These are phyloP conservation scores for Suillus subalutaceus DNA, from an alignment of 768 basidiomycete species.

Conservation along the genomic window DNA sequence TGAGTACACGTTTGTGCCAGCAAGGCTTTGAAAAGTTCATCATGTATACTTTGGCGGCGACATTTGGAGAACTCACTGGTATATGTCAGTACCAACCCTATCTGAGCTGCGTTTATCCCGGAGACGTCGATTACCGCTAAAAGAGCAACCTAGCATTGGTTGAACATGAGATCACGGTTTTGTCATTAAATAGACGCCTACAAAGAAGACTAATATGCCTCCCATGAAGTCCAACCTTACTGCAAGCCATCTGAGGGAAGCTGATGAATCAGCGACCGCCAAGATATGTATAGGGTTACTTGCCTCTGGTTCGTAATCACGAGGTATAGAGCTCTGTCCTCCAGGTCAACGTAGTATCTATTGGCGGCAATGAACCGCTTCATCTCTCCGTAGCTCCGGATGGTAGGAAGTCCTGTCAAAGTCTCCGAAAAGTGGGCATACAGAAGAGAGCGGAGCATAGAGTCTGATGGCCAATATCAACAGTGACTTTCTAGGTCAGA, in stretches of 20 bases:
- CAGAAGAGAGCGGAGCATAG: conserved; percentile 71
- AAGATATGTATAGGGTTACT: conserved; percentile 8
- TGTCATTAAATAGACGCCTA: conserved; percentile 27
- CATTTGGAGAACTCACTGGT: conserved; percentile 41
- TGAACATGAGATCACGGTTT: not conserved
- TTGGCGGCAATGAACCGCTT: conserved; percentile 67
- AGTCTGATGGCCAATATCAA: conserved; percentile 42
- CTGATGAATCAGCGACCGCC: not conserved
- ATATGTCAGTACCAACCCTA: conserved; percentile 74
- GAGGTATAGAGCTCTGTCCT: conserved; percentile 73
- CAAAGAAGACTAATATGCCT: conserved; percentile 56
- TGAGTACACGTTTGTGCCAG: conserved; percentile 56
- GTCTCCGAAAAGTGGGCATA: conserved; percentile 83
- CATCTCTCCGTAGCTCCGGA: conserved; percentile 72
- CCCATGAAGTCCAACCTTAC: conserved; percentile 74
- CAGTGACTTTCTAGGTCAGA: not conserved
- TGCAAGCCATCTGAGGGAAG: conserved; percentile 58
- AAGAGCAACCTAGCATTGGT: conserved; percentile 53
- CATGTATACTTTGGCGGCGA: not conserved
- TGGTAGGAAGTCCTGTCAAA: conserved; percentile 68
- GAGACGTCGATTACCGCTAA: conserved; percentile 60
- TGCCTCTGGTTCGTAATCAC: conserved; percentile 69
- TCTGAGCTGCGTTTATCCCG: conserved; percentile 63
- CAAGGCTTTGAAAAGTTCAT: conserved; percentile 37
- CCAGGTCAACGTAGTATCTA: conserved; percentile 68